Base-by-base conservation (phyloP, 1,284 basidiomycete species). In the Rhodotorula sp. region DNA sequence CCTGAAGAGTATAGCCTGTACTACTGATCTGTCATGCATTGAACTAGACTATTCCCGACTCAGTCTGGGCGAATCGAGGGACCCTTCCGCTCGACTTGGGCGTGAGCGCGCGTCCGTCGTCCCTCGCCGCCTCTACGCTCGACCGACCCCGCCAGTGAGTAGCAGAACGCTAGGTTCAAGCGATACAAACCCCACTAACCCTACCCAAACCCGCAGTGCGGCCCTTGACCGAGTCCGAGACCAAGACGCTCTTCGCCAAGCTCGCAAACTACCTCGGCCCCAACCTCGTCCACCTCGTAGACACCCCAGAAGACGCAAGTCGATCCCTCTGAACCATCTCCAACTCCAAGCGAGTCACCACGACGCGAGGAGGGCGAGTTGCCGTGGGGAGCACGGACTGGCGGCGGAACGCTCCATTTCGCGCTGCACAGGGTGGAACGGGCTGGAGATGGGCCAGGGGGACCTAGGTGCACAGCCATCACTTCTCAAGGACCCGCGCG, bases 251-350 rank as follows among this genome's bases (percentile, higher is more conserved):
- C 27, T 96, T 96, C 78, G 88, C 90, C 51, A 96, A 96, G 81
- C 87, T 96, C 50, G 91, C 94, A 46, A 94, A 94, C 83, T 96
- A 94, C 81, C 90, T 95, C 76, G 92, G 91, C 76, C 92, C 91
- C 81, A 94, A 96, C 82, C 86, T 97, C 69, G 88, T 98, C 76
- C 88, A 82, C 74, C 78, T 82, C 59, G 80, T 82, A 65, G 81
- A 82, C 76, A 76, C 67, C 25, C 69, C 62, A 1, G 77, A 76
- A 48, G 72, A 76, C 67, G 67, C 64, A 50, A 57, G 71, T 57
- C n/a, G 4, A 8, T n/a, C 44, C 67, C 25, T n/a, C 27, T 3
- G 6, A 15, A 41, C 13, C 19, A 7, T 29, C 21, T 21, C 29
- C n/a, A 17, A 13, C 2, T 29, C 8, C n/a, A 6, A 10, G n/a